These are phyloP conservation scores for Schrenkiella parvula DNA, from an alignment of 345 rosid species.

Conservation along the genomic window DNA sequence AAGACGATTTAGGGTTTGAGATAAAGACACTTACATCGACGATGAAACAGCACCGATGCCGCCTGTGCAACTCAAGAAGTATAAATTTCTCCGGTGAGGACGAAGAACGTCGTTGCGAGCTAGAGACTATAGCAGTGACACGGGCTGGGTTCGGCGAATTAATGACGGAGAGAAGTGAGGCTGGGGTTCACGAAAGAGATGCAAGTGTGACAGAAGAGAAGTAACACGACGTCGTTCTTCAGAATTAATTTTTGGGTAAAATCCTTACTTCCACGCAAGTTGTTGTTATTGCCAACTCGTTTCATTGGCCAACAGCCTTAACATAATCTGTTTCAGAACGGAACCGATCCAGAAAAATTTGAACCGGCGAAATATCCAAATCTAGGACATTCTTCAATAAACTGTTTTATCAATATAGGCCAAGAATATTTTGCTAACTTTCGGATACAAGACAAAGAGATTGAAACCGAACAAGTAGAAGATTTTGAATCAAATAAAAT, in stretches of 20 bases:
- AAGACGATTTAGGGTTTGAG: constrained; percentile 32
- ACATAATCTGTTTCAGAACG: background rate
- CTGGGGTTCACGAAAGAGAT: constrained; percentile 20
- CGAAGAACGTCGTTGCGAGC: constrained; percentile 3
- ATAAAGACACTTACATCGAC: constrained; percentile 13
- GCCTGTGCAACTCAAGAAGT: background rate
- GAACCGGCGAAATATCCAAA: background rate
- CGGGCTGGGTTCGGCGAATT: constrained; percentile 17
- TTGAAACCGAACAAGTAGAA: background rate
- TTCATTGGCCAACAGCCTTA: background rate
- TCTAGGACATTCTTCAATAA: background rate
- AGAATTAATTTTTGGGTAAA: background rate
- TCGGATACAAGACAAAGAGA: background rate
- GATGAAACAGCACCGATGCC: background rate
- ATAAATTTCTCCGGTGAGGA: background rate
- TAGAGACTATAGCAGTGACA: background rate
- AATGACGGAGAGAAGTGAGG: constrained; percentile 9
- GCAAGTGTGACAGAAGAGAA: background rate
- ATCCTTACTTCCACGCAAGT: background rate
- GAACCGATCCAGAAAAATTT: background rate
- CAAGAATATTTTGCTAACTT: background rate
- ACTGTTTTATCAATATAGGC: background rate
- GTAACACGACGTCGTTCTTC: background rate
- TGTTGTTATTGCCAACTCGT: background rate
- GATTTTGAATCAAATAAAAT: constrained; percentile 5